Base-by-base conservation (phyloP, 1,139 yeast genomes). In the Blastobotrys indianensis region DNA sequence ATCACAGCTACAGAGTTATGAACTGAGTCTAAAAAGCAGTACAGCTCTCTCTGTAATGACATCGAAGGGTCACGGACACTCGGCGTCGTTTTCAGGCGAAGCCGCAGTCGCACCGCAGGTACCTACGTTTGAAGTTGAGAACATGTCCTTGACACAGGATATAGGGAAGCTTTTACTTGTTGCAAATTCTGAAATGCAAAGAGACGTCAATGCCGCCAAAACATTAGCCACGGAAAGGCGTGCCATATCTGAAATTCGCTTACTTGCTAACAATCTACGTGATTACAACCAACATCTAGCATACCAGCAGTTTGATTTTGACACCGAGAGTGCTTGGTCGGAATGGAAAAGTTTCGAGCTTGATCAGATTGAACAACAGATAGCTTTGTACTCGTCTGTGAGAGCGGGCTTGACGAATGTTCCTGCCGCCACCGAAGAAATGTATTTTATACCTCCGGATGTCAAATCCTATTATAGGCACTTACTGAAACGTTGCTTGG, bases 341-440 rank as follows among this genome's bases (percentile, higher is more conserved):
- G 56, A 55, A 1, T 82, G 88, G 86, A 79, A 79, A 55, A 55
- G 59, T 3, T 55, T 70, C 25, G 82, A 80, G 55, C 51, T 64
- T 1, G 58, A 55, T 1, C 65, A 63, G 2, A 65, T 80, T 41
- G 67, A 69, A 1, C 61, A 58, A 20, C 60, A 77, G 25, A 58
- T 68, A 13, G 45, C 50, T 10, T 47, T 46, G n/a, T 55, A 46
- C 23, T 7, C 37, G 8, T 9, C 43, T 37, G 20, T 10, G 15
- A 13, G 36, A 12, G 17, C 36, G 12, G 37, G 28, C n/a, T 36
- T 29, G 16, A 20, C 29, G 6, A 23, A 41, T 13, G 32, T 32
- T 7, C 45, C 48, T 16, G 43, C 49, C 15, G 39, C 48, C 4
- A 31, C 39, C 25, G 39, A 45, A 15, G 37, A 46, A 7, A 36